phyloP scores from a whole-genome alignment of 2,329 filamentous ascomycete species.

The Botrytis pseudocinerea region DNA sequence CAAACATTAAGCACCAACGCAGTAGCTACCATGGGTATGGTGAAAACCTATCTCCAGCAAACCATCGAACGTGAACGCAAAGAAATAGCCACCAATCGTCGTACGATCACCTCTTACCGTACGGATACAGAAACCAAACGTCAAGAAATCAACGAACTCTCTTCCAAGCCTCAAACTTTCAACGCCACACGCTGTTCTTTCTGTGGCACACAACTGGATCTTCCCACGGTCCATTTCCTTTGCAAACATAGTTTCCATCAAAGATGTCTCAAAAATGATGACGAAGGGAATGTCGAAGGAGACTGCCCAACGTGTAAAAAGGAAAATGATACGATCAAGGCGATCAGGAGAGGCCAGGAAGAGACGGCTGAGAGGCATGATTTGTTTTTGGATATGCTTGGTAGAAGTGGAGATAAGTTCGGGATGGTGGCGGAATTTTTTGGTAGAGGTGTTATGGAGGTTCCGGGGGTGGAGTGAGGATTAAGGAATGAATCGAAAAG shows the following conservation, averaged over 20 bases:
- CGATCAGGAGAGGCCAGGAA: slow-evolving; percentile 81
- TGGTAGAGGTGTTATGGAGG: slow-evolving; percentile 84
- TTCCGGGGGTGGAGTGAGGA: slow-evolving; percentile 27
- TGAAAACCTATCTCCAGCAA: slow-evolving; percentile 86
- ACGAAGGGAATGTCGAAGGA: slow-evolving; percentile 58
- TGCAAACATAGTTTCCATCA: slow-evolving; percentile 98
- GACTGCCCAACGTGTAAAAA: slow-evolving; percentile 86
- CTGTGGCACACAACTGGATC: slow-evolving; percentile 71
- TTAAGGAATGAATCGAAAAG: neutral
- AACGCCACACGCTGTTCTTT: slow-evolving; percentile 84
- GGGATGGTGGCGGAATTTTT: slow-evolving; percentile 94
- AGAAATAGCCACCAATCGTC: slow-evolving; percentile 78
- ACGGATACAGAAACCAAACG: slow-evolving; percentile 79
- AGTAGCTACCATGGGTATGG: slow-evolving; percentile 95
- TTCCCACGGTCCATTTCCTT: slow-evolving; percentile 91
- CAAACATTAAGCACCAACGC: slow-evolving; percentile 79
- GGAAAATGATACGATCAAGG: slow-evolving; percentile 83
- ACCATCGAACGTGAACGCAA: slow-evolving; percentile 86
- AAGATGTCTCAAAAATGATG: slow-evolving; percentile 62
- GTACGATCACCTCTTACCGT: slow-evolving; percentile 80
- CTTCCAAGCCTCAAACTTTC: slow-evolving; percentile 81
- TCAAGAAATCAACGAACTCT: slow-evolving; percentile 74
- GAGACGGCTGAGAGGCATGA: slow-evolving; percentile 87
- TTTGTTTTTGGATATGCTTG: slow-evolving; percentile 79
- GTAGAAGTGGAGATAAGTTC: slow-evolving; percentile 77